A percentile compares a stretch with the other conserved stretches of the same genome.
phyloP scores from a whole-genome alignment of 164 flowering plant genomes.

The Umbellularia californica region DNA sequence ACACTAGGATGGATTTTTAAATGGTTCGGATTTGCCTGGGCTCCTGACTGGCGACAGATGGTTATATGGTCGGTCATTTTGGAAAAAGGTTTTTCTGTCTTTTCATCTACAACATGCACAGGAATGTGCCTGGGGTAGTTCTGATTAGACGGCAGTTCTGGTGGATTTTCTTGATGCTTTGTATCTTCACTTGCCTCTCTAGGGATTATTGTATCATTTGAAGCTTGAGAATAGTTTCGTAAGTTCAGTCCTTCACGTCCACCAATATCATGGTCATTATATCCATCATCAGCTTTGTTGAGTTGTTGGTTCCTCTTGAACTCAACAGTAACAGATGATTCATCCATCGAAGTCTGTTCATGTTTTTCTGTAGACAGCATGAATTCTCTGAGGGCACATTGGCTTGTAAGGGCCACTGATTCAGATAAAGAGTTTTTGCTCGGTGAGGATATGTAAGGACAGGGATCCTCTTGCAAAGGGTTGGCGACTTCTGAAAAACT shows the following conservation, averaged over 20 bases:
- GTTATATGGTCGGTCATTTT: conserved; percentile 33
- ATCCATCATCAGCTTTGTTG: conserved; percentile 23
- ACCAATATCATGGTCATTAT: conserved; percentile 26
- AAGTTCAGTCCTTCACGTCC: conserved; percentile 20
- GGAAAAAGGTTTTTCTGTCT: conserved; percentile 26
- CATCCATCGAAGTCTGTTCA: conserved; percentile 24
- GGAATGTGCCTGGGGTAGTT: conserved; percentile 66
- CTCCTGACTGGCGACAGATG: conserved; percentile 32
- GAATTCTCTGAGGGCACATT: conserved; percentile 39
- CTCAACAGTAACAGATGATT: conserved; percentile 27
- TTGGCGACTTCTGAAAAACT: conserved; percentile 41
- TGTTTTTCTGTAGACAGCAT: conserved; percentile 33
- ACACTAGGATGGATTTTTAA: conserved; percentile 29
- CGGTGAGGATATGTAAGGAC: conserved; percentile 37
- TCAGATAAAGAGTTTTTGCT: conserved; percentile 27
- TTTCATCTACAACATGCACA: conserved; percentile 59
- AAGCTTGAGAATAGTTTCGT: conserved; percentile 14
- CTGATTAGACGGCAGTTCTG: conserved; percentile 38
- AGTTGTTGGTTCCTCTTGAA: conserved; percentile 21
- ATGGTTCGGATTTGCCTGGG: conserved; percentile 22
- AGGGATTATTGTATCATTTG: conserved; percentile 22
- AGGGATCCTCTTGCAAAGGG: conserved; percentile 45
- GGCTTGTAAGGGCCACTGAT: conserved; percentile 19
- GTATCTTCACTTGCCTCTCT: conserved; percentile 20
- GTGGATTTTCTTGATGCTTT: conserved; percentile 19